These are phyloP conservation scores for Wallacemonas sp. DNA, from an alignment of 208 protist species.

Conservation along the genomic window DNA sequence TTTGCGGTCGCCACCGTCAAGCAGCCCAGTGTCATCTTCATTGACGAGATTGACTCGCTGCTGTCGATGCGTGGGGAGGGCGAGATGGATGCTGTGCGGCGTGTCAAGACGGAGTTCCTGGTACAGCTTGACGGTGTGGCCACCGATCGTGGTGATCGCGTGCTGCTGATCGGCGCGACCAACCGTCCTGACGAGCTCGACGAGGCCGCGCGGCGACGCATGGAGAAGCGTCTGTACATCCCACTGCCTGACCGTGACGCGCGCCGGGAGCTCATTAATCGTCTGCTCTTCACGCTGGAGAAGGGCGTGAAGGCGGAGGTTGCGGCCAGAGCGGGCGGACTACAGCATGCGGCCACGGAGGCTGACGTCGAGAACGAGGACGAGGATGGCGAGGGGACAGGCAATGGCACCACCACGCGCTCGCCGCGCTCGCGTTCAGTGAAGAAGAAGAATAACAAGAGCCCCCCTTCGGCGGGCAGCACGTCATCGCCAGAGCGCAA, in stretches of 20 bases:
- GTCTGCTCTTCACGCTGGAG: conserved; percentile 61
- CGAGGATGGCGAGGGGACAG: not conserved
- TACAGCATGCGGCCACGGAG: not conserved
- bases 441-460: conserved; percentile 41
- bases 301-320: not conserved
- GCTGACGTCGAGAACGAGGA: not conserved
- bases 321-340: not conserved
- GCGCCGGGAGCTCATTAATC: conserved; percentile 55
- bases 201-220: conserved; percentile 81
- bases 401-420: not conserved
- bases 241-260: conserved; percentile 76
- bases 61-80: conserved; percentile 81
- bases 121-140: conserved; percentile 95
- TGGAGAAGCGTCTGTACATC: conserved; percentile 93
- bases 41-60: conserved; percentile 95
- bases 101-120: conserved; percentile 99
- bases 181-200: conserved; percentile 92
- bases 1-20: conserved; percentile 88
- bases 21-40: conserved; percentile 92
- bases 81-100: conserved; percentile 84
- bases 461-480: conserved; percentile 28
- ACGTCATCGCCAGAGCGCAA: conserved; percentile 11
- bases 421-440: conserved; percentile 35
- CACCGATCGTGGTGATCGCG: conserved; percentile 67
- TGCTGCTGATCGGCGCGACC: conserved; percentile 91